Conservation (phyloP, 2,329 filamentous ascomycete species). For the Teratosphaeria destructans region DNA sequence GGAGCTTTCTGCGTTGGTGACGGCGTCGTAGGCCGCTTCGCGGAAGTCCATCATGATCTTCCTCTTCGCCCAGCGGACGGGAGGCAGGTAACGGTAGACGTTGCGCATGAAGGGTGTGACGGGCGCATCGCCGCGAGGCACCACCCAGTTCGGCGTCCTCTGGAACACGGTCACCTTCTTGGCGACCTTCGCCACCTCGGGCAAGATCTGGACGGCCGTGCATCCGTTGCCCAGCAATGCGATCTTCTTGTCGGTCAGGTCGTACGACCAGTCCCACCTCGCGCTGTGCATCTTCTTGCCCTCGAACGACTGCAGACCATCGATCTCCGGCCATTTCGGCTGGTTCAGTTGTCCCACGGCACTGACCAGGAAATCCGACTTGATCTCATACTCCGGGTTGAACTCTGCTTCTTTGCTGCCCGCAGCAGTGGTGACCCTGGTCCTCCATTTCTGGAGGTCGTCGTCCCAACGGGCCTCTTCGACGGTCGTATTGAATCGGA, state of each 20-base stretch:
- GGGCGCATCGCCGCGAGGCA: conserved; percentile 41
- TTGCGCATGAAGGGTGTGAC: conserved; percentile 34
- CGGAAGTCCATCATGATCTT: conserved; percentile 45
- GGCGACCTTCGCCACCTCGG: conserved; percentile 43
- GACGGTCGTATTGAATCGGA: conserved; percentile 48
- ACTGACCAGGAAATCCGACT: conserved; percentile 46
- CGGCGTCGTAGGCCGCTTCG: conserved; percentile 37
- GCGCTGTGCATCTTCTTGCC: conserved; percentile 48
- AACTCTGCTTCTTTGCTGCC: conserved; percentile 47
- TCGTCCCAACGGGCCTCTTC: conserved; percentile 47
- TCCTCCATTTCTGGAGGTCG: conserved; percentile 39
- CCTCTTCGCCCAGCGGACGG: conserved; percentile 40
- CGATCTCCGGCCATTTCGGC: conserved; percentile 40
- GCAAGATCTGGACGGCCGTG: conserved; percentile 49
- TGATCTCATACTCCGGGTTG: conserved; percentile 41
- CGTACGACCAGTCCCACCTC: conserved; percentile 51
- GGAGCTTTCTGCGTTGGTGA: conserved; percentile 32
- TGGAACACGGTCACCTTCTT: conserved; percentile 46
- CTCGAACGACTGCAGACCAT: conserved; percentile 38
- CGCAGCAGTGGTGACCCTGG: conserved; percentile 38
- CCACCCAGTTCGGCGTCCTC: conserved; percentile 49
- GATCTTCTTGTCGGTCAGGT: conserved; percentile 44
- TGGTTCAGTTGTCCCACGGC: conserved; percentile 50
- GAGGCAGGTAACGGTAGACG: conserved; percentile 42
- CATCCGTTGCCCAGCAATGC: conserved; percentile 52